Evolutionary conservation across 805 yeast genomes (phyloP), one percentile per base, ranked within the genome.

Genomic region (Candida saitoana): DNA sequence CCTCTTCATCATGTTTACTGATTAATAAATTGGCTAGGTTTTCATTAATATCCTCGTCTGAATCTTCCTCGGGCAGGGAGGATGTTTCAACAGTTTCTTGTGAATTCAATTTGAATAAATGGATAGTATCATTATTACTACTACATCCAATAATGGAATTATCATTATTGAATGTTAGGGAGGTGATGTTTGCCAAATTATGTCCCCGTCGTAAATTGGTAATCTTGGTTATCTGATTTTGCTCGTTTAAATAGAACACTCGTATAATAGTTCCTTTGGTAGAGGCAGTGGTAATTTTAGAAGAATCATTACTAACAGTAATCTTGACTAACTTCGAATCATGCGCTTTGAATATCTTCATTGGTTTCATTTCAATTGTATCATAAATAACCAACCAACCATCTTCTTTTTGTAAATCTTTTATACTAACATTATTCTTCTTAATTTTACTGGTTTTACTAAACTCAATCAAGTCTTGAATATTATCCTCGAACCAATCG

Each of bases 351-450:
- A 64, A 65, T 9, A 68, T 51, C 25, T 66, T 49, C 6, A 55
- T 44, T 0, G 72, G 65, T 36, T 45, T 47, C 24, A 69, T 49
- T 12, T 50, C 43, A 5, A 68, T 59, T 1, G 72, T 59, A 44
- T 70, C 74, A 48, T 68, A 70, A 4, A 70, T 60, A 29, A 69
- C 35, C 2, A 69, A 51, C 72, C 71, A 67, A 3, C 75, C 75
- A 18, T 55, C 41, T 29, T 48, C 48, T 18, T 42, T 48, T 31
- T 65, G 57, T 30, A 60, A 39, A 34, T 67, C 69, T 5, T 53
- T 52, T 3, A 62, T 44, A 4, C 63, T 55, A 4, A 57, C 42
- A 9, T 47, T 47, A 18, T 46, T 50, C 30, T 49, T 52, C 25
- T 36, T 15, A 50, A 43, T 20, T 49, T 37, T 37, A 11, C 30